Evolutionary conservation across 1,284 basidiomycete species (phyloP), one percentile per base, ranked within the genome.

Genomic region (Leccinum griseonigrum): DNA sequence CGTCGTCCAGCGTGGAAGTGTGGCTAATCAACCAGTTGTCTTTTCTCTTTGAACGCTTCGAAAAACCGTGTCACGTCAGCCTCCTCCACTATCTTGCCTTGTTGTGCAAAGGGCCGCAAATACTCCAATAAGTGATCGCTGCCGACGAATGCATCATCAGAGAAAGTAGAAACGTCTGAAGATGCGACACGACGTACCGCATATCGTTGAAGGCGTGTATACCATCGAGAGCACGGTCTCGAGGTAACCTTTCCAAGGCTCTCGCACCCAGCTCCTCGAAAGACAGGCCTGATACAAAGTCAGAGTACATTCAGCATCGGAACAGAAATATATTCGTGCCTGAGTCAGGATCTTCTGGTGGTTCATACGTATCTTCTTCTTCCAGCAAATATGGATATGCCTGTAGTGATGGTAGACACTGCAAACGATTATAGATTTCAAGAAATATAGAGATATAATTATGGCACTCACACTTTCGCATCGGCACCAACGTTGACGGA

Each of bases 201-300:
- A 93, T 87, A 59, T 82, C 78, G 67, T 92, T 91, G 75, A 90
- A 92, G 2, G 89, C 91, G 60, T 85, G 82, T 38, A 93, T 91
- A 1, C 91, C 89, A 67, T 93, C 88, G 60, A 93, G 83, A 2
- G 90, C 89, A 55, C 80, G 83, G 57, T 91, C 91, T 59, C 89
- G 85, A 54, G 91, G 91, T 31, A 92, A 72, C 53, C 81, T 79
- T 56, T 82, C 77, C 13, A 93, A 75, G 2, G 91, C 91, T 54
- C 90, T 86, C 79, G 91, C 81, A 9, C 91, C 91, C 4, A 93
- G 81, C 69, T 91, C 89, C 71, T 92, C 91, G 43, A 93, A 75
- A 14, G 90, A 90, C 54, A 90, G 76, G 32, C 83, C 89, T 90
- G 64, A 9, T 54, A 53, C 56, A 28, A 32, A 6, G 31, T 64